These are phyloP conservation scores for Phyllosticta ampelicida DNA, from an alignment of 2,329 filamentous ascomycete species.

Conservation along the genomic window DNA sequence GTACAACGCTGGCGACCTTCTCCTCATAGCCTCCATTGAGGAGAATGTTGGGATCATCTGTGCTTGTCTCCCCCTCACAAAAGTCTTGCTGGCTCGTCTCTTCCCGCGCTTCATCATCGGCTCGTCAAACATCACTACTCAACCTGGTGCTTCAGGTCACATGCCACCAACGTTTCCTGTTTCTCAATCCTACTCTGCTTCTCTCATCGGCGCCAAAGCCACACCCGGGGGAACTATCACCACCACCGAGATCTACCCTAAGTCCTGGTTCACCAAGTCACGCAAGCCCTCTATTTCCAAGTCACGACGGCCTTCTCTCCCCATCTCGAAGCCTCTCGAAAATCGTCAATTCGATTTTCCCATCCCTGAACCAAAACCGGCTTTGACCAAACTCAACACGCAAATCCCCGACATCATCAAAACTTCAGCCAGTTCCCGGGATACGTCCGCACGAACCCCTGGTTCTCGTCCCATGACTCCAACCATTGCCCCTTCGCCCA, in stretches of 20 bases:
- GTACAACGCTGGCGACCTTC: constrained; percentile 17
- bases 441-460: not conserved
- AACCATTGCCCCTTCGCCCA: not conserved
- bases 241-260: not conserved
- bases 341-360: not conserved
- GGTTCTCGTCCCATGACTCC: not conserved
- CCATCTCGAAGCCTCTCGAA: not conserved
- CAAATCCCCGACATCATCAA: not conserved
- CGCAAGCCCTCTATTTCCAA: not conserved
- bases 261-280: not conserved
- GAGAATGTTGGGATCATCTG: constrained; percentile 21
- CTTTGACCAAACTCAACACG: not conserved
- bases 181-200: not conserved
- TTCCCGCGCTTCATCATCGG: constrained; percentile 1
- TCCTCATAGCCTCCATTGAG: constrained; percentile 21
- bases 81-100: constrained; percentile 16
- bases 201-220: not conserved
- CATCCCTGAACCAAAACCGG: not conserved
- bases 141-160: not conserved
- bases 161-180: not conserved
- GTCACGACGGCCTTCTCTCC: not conserved
- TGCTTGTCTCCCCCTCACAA: constrained; percentile 23
- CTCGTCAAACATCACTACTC: not conserved
- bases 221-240: not conserved
- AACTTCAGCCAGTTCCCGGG: not conserved